phyloP scores from a whole-genome alignment of 2,329 filamentous ascomycete species.

The Anthostomella pinea region DNA sequence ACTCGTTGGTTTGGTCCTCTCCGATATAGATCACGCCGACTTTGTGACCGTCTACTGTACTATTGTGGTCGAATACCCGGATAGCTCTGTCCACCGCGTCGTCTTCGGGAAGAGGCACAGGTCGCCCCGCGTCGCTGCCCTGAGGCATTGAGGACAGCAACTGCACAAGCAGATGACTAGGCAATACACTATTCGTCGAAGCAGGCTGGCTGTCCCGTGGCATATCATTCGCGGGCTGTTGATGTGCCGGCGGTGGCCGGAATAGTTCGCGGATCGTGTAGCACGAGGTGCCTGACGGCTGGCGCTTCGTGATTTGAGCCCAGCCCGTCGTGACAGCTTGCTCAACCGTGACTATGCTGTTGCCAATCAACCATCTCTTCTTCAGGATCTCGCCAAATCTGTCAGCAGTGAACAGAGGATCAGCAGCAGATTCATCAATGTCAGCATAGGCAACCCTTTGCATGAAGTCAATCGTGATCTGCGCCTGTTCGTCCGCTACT shows the following conservation, averaged over 20 bases:
- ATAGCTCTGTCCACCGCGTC: slow-evolving; percentile 73
- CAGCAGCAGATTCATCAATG: slow-evolving; percentile 70
- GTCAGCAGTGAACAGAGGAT: slow-evolving; percentile 62
- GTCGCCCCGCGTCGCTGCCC: slow-evolving; percentile 56
- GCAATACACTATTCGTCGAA: slow-evolving; percentile 61
- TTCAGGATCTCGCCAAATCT: slow-evolving; percentile 64
- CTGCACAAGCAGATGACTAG: slow-evolving; percentile 70
- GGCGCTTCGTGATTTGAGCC: slow-evolving; percentile 68
- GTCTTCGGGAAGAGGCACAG: slow-evolving; percentile 70
- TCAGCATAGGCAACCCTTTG: slow-evolving; percentile 84
- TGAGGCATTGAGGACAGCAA: slow-evolving; percentile 63
- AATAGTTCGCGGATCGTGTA: slow-evolving; percentile 61
- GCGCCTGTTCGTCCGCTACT: slow-evolving; percentile 83
- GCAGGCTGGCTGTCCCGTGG: slow-evolving; percentile 49
- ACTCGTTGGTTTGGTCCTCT: slow-evolving; percentile 77
- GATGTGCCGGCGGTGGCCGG: slow-evolving; percentile 55
- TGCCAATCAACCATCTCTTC: slow-evolving; percentile 70
- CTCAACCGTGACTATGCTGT: slow-evolving; percentile 71
- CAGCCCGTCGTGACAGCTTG: slow-evolving; percentile 65
- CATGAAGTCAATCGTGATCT: slow-evolving; percentile 94
- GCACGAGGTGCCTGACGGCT: slow-evolving; percentile 65
- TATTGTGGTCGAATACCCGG: slow-evolving; percentile 77
- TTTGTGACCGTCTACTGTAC: slow-evolving; percentile 92
- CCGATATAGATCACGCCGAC: slow-evolving; percentile 93
- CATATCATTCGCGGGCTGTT: slow-evolving; percentile 47